These are phyloP conservation scores for Podaxis mareebaensis DNA, from an alignment of 768 basidiomycete genomes.

Conservation along the genomic window DNA sequence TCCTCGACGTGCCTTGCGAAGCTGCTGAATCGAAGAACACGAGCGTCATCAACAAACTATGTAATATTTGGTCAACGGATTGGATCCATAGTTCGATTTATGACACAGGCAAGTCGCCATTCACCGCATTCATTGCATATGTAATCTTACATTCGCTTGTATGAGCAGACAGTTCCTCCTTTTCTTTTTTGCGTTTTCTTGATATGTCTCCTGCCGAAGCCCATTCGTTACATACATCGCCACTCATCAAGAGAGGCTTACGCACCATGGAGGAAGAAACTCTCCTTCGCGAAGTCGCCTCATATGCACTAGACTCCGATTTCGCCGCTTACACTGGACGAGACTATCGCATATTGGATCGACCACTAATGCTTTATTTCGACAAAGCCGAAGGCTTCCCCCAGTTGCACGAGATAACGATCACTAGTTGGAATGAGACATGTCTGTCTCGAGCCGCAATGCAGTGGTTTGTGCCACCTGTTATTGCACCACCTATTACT, in stretches of 20 bases:
- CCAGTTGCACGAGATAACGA: slow-evolving; percentile 60
- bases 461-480: slow-evolving; percentile 86
- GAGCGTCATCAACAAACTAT: slow-evolving; percentile 60
- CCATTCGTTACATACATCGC: slow-evolving; percentile 58
- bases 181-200: slow-evolving; percentile 78
- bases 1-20: slow-evolving; percentile 65
- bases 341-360: slow-evolving; percentile 38
- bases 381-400: slow-evolving; percentile 47
- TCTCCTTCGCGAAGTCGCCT: slow-evolving; percentile 36
- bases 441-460: slow-evolving; percentile 78
- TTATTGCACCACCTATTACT: slow-evolving; percentile 80
- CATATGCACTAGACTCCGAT: slow-evolving; percentile 43
- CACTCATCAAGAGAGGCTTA: slow-evolving; percentile 60
- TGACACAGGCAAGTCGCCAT: slow-evolving; percentile 54
- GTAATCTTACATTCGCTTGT: slow-evolving; percentile 3
- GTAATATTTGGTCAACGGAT: slow-evolving; percentile 91
- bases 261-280: slow-evolving; percentile 47
- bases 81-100: slow-evolving; percentile 73
- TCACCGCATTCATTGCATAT: neutral
- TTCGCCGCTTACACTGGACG: slow-evolving; percentile 43
- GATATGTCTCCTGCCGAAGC: slow-evolving; percentile 64
- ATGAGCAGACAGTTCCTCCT: slow-evolving; percentile 49
- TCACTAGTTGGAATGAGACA: slow-evolving; percentile 66
- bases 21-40: slow-evolving; percentile 47
- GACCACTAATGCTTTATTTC: slow-evolving; percentile 29